Evolutionary conservation across 2,329 filamentous ascomycete species (phyloP).

Genomic region (Colletotrichum truncatum): DNA sequence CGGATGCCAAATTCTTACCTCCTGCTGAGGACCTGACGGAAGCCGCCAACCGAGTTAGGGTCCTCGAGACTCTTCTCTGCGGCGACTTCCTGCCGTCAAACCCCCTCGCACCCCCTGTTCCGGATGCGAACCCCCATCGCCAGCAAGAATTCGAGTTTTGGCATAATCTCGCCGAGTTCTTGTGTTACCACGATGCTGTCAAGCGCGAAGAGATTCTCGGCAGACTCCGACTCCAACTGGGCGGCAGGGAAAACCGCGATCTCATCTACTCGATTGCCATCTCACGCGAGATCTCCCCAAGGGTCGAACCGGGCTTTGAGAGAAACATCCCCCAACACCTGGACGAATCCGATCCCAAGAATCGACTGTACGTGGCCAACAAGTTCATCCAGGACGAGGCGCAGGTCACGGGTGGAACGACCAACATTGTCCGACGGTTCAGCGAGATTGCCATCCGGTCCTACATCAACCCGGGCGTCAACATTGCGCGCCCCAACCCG

Average conservation of each 20-base stretch:
- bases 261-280: conserved; percentile 90
- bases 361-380: conserved; percentile 73
- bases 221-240: conserved; percentile 75
- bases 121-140: conserved; percentile 61
- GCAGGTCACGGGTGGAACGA: conserved; percentile 72
- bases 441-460: conserved; percentile 73
- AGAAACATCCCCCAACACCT: conserved; percentile 65
- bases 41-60: conserved; percentile 74
- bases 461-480: conserved; percentile 63
- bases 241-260: conserved; percentile 86
- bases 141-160: conserved; percentile 81
- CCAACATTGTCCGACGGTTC: conserved; percentile 76
- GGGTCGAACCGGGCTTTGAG: conserved; percentile 67
- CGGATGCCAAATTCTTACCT: conserved; percentile 48
- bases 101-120: conserved; percentile 60
- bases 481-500: conserved; percentile 43
- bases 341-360: conserved; percentile 73
- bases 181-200: conserved; percentile 61
- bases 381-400: conserved; percentile 75
- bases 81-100: conserved; percentile 72
- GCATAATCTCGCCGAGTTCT: conserved; percentile 78
- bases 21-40: conserved; percentile 68
- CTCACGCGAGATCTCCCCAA: conserved; percentile 76
- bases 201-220: conserved; percentile 73
- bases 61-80: conserved; percentile 80